phyloP scores from a whole-genome alignment of 2,329 filamentous ascomycete genomes.

The Calonectria montana region DNA sequence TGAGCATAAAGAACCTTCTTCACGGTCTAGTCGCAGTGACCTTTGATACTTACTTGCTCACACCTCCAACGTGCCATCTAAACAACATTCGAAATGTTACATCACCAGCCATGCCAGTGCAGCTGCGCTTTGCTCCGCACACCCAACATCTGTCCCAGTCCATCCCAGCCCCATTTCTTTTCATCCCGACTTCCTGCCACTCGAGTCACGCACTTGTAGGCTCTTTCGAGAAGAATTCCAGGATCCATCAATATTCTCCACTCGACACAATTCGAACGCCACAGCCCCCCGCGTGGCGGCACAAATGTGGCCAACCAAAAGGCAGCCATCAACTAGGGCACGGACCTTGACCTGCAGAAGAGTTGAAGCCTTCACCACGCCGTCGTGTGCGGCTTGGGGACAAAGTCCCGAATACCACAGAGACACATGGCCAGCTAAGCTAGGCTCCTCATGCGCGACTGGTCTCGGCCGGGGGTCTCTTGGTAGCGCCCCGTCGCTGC shows the following conservation, averaged over 20 bases:
- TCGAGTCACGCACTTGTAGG: constrained; percentile 12
- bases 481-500: constrained; percentile 27
- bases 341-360: constrained; percentile 34
- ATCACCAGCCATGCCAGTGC: constrained; percentile 1
- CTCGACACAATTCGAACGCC: constrained; percentile 36
- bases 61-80: neutral
- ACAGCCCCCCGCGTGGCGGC: constrained; percentile 25
- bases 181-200: constrained; percentile 15
- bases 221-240: constrained; percentile 35
- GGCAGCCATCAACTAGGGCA: constrained; percentile 29
- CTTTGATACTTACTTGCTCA: neutral
- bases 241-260: constrained; percentile 25
- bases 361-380: constrained; percentile 17
- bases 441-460: constrained; percentile 20
- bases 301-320: constrained; percentile 20
- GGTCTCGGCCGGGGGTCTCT: constrained; percentile 30
- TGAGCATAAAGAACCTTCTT: constrained; percentile 27
- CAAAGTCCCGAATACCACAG: constrained; percentile 13
- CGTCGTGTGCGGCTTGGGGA: constrained; percentile 18
- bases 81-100: neutral
- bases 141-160: neutral
- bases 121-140: neutral
- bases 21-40: constrained; percentile 27
- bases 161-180: constrained; percentile 2
- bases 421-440: constrained; percentile 1